Evolutionary conservation across 176 grass and related monocot genomes (phyloP).

Genomic region (Thinopyrum elongatum): DNA sequence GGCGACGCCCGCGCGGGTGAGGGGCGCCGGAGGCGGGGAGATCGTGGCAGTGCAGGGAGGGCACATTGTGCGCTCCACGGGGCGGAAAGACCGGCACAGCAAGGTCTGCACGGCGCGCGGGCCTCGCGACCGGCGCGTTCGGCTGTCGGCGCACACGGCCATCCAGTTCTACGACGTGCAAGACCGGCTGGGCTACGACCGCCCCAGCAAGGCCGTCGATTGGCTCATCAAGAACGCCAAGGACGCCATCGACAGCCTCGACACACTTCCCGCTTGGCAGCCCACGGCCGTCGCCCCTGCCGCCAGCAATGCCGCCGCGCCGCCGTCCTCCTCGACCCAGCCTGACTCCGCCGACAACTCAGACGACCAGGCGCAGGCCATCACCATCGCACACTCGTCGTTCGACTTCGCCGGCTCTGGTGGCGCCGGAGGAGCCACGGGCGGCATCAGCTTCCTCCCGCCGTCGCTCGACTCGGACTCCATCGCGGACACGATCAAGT

Average conservation of each 20-base stretch:
- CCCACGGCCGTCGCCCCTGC: slow-evolving; percentile 34
- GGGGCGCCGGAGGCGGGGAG: slow-evolving; percentile 57
- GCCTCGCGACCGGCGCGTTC: slow-evolving; percentile 76
- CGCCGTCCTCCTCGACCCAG: slow-evolving; percentile 39
- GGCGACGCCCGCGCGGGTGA: slow-evolving; percentile 7
- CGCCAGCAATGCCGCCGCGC: slow-evolving; percentile 39
- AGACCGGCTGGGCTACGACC: slow-evolving; percentile 93
- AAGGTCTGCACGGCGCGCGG: slow-evolving; percentile 95
- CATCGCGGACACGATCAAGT: slow-evolving; percentile 98
- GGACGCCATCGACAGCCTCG: slow-evolving; percentile 82
- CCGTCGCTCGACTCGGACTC: slow-evolving; percentile 84
- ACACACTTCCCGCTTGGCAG: slow-evolving; percentile 70
- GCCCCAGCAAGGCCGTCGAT: slow-evolving; percentile 96
- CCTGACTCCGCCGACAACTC: slow-evolving; percentile 46
- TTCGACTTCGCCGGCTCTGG: slow-evolving; percentile 45
- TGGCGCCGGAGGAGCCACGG: background rate
- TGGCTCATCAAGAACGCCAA: slow-evolving; percentile 99
- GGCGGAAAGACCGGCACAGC: slow-evolving; percentile 95
- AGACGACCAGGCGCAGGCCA: slow-evolving; percentile 54
- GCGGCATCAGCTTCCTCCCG: slow-evolving; percentile 58
- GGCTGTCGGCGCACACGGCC: slow-evolving; percentile 90
- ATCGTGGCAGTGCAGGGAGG: slow-evolving; percentile 93
- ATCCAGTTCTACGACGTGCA: slow-evolving; percentile 99
- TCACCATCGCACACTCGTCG: slow-evolving; percentile 46
- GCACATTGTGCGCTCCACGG: slow-evolving; percentile 91